A percentile compares a stretch with the other conserved stretches of the same genome.
Conservation (phyloP, 2,329 filamentous ascomycete species). For the Penicillium sp. region DNA sequence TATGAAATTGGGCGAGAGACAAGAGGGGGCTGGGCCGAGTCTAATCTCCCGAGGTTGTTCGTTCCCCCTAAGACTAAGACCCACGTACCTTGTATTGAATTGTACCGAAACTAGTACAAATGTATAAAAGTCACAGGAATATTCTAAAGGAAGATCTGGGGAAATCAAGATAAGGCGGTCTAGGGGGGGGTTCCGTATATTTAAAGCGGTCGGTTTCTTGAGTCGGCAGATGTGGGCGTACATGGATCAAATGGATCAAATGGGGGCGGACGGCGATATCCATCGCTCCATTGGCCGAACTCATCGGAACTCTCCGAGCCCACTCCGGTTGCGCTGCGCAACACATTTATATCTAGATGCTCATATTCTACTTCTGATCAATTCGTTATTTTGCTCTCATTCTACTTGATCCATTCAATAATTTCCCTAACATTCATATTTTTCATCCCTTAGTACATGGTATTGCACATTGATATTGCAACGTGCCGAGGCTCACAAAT, state of each 20-base stretch:
- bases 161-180: not conserved
- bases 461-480: no score
- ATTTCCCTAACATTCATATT: no score
- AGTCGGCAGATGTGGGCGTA: not conserved
- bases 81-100: not conserved
- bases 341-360: not conserved
- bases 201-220: not conserved
- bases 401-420: no score
- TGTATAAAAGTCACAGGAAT: not conserved
- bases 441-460: no score
- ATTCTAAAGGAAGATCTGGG: not conserved
- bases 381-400: no score
- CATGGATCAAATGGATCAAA: not conserved
- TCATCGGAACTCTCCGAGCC: slow-evolving; percentile 20
- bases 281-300: slow-evolving; percentile 13
- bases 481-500: no score
- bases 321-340: not conserved
- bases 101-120: not conserved
- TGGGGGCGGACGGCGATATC: slow-evolving; percentile 16
- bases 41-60: not conserved
- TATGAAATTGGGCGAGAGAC: slow-evolving; percentile 10
- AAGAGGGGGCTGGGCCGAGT: slow-evolving; percentile 14
- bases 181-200: not conserved
- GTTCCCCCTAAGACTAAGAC: not conserved
- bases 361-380: no score